Conservation (phyloP, 441 rosid genomes). For the Syzygium malaccense region DNA sequence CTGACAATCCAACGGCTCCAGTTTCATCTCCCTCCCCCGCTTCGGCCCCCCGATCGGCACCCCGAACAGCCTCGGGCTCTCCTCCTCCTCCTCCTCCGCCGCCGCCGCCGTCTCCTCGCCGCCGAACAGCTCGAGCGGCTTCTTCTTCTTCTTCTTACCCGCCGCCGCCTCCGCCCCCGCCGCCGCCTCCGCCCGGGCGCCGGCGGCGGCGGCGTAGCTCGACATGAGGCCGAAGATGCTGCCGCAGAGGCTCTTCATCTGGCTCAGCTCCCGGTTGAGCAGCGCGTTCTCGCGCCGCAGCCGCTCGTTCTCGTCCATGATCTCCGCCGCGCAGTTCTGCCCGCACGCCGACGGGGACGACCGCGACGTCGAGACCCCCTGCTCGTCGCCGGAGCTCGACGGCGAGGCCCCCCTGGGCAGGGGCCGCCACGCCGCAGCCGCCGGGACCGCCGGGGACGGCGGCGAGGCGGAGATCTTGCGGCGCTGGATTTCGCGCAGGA, state of each 20-base stretch:
- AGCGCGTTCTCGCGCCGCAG: not conserved
- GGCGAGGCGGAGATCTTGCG: slow-evolving; percentile 29
- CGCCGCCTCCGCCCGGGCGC: not conserved
- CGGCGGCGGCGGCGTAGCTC: not conserved
- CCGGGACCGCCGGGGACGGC: slow-evolving; percentile 13
- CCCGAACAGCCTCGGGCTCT: slow-evolving; percentile 43
- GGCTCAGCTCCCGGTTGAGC: not conserved
- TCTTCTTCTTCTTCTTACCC: not conserved
- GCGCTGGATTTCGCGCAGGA: slow-evolving; percentile 60
- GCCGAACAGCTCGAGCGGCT: not conserved
- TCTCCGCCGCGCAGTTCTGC: slow-evolving; percentile 25
- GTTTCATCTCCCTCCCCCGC: slow-evolving; percentile 41
- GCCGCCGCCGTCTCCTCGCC: not conserved
- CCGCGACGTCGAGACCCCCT: slow-evolving; percentile 26
- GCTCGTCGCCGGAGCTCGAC: slow-evolving; percentile 50
- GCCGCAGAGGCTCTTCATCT: not conserved
- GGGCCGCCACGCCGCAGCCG: slow-evolving; percentile 20
- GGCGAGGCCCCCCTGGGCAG: slow-evolving; percentile 20
- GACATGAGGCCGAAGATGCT: not conserved
- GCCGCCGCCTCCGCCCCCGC: not conserved
- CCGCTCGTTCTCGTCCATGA: slow-evolving; percentile 22
- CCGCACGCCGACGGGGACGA: slow-evolving; percentile 20
- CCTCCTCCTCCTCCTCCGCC: slow-evolving; percentile 3
- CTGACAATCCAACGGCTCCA: slow-evolving; percentile 32
- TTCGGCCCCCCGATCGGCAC: slow-evolving; percentile 41